A percentile compares a stretch with the other conserved stretches of the same genome.
Conservation (phyloP, 2,329 filamentous ascomycete species). For the Sporothrix sp. region DNA sequence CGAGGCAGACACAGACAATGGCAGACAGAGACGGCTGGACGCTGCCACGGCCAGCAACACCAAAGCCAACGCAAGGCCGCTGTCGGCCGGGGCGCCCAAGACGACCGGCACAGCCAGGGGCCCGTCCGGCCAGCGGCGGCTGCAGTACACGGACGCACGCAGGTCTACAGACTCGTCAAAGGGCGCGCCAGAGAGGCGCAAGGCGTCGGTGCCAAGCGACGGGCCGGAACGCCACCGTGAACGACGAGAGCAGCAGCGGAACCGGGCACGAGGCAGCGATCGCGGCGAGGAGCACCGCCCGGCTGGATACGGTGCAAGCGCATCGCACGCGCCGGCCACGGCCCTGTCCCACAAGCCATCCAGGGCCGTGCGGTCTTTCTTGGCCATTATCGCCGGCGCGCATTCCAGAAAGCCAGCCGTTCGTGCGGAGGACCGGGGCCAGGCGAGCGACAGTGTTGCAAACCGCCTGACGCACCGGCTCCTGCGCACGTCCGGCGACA, state of each 20-base stretch:
- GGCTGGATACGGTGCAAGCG: too few species aligned
- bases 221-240: slow-evolving; percentile 4
- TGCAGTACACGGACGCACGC: too few species aligned
- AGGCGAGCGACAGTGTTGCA: not conserved
- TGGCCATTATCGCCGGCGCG: not conserved
- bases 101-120: too few species aligned
- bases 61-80: not conserved
- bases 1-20: too few species aligned
- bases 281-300: too few species aligned
- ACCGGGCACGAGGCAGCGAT: not conserved
- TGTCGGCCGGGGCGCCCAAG: not conserved
- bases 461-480: not conserved
- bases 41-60: not conserved
- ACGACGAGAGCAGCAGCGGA: slow-evolving; percentile 7
- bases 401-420: not conserved
- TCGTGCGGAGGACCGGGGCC: not conserved
- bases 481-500: not conserved
- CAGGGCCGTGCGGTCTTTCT: not conserved
- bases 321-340: too few species aligned
- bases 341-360: slow-evolving; percentile 3
- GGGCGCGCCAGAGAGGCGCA: not conserved
- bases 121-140: too few species aligned
- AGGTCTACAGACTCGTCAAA: not conserved
- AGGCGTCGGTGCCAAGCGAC: not conserved
- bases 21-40: not conserved